Percentiles rank a stretch among this genome's conserved stretches.
Conservation (phyloP, 306 rosid genomes). For the Cicer yamashitae region DNA sequence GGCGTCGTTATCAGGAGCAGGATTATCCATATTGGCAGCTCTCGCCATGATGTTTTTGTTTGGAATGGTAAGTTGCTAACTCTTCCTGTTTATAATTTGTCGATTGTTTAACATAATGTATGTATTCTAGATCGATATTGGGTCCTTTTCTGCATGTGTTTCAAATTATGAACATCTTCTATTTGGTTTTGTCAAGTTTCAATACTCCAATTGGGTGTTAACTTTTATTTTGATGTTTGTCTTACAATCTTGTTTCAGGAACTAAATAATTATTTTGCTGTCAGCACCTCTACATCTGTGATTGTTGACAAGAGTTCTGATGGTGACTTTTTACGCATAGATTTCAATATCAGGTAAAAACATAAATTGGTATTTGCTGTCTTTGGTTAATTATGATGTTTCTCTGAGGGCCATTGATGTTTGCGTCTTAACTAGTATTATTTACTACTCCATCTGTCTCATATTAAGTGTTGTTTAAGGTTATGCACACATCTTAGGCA, state of each 20-base stretch:
- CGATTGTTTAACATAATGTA: background rate
- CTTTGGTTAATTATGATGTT: conserved; percentile 38
- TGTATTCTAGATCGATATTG: conserved; percentile 20
- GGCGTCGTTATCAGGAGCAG: conserved; percentile 95
- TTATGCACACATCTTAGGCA: too few relatives aligned
- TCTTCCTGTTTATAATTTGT: conserved; percentile 21
- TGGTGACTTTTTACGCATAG: conserved; percentile 83
- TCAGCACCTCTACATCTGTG: conserved; percentile 87
- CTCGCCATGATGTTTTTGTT: conserved; percentile 83
- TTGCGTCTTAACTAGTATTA: conserved; percentile 3
- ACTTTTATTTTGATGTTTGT: conserved; percentile 20
- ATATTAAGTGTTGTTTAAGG: too few relatives aligned
- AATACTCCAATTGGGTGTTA: conserved; percentile 25
- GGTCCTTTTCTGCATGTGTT: background rate
- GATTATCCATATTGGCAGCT: conserved; percentile 89
- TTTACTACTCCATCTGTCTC: too few relatives aligned
- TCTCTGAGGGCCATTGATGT: conserved; percentile 1
- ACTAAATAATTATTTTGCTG: conserved; percentile 78
- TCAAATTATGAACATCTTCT: conserved; percentile 15
- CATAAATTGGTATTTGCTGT: conserved; percentile 18
- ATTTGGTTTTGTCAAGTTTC: conserved; percentile 34
- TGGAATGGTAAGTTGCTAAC: conserved; percentile 80
- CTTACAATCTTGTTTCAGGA: conserved; percentile 63
- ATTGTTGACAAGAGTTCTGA: conserved; percentile 91
- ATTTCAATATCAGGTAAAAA: conserved; percentile 85